Conservation (phyloP, 140 eudicot species). For the Senecio squalidus region DNA sequence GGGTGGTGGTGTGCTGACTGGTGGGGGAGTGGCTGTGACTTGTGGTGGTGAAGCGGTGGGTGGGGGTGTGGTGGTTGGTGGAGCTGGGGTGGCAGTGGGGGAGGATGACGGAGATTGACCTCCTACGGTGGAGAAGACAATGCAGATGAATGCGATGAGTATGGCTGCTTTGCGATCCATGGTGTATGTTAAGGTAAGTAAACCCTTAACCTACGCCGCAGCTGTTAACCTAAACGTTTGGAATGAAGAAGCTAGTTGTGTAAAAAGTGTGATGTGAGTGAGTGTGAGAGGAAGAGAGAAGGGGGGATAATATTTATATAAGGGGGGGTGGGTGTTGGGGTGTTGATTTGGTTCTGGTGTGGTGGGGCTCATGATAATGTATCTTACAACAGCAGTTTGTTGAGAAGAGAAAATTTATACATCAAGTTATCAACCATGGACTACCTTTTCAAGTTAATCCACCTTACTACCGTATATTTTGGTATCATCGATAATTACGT, state of each 20-base stretch:
- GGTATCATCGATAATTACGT: too few relatives aligned
- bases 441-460: too few relatives aligned
- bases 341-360: conserved; percentile 22
- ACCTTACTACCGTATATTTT: too few relatives aligned
- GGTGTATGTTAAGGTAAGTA: conserved; percentile 5
- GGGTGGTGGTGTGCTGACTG: conserved; percentile 34
- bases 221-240: not conserved
- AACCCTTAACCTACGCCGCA: conserved; percentile 29
- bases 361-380: conserved; percentile 22
- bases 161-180: conserved; percentile 36
- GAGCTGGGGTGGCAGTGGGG: conserved; percentile 51
- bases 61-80: conserved; percentile 41
- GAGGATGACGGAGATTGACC: conserved; percentile 64
- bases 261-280: conserved; percentile 18
- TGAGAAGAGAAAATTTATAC: conserved; percentile 1
- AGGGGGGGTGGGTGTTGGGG: conserved; percentile 8
- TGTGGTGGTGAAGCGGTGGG: conserved; percentile 23
- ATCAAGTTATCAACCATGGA: not conserved
- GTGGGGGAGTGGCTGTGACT: conserved; percentile 29
- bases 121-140: conserved; percentile 41
- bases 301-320: conserved; percentile 19
- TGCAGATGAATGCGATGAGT: conserved; percentile 59
- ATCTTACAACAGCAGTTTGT: conserved; percentile 29
- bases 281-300: conserved; percentile 3
- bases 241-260: not conserved